Percentiles rank a stretch among this genome's conserved stretches.
These are phyloP conservation scores for Lyophyllum shimeji DNA, from an alignment of 768 basidiomycete genomes.

Conservation along the genomic window DNA sequence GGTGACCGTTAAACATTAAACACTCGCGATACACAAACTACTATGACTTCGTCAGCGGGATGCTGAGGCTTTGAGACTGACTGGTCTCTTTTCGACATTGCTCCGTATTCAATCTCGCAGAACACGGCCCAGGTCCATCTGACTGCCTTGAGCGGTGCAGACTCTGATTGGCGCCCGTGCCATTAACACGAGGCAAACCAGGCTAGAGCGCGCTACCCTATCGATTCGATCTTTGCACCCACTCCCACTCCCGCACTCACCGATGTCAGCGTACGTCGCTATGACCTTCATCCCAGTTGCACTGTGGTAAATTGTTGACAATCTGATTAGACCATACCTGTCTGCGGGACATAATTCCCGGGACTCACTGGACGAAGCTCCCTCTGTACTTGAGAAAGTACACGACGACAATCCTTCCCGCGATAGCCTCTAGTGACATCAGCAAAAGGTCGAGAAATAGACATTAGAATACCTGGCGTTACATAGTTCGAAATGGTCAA, in stretches of 20 bases:
- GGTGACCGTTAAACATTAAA: background rate
- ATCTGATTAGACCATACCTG: background rate
- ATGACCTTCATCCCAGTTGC: background rate
- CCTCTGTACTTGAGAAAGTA: background rate
- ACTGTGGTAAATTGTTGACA: background rate
- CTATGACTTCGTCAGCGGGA: background rate
- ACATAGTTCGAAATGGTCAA: too few relatives aligned
- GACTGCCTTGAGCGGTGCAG: too few relatives aligned
- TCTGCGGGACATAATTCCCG: background rate
- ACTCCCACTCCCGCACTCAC: background rate
- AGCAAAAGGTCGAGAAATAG: too few relatives aligned
- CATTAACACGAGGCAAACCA: background rate
- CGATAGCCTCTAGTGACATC: background rate
- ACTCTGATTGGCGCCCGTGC: background rate
- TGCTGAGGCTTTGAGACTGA: too few relatives aligned
- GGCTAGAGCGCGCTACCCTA: background rate
- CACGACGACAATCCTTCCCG: background rate
- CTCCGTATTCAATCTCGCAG: too few relatives aligned
- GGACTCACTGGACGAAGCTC: background rate
- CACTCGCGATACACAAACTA: background rate
- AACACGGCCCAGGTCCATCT: too few relatives aligned
- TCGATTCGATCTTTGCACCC: background rate
- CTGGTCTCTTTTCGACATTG: too few relatives aligned
- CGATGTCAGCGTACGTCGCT: background rate
- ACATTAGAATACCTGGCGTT: too few relatives aligned